phyloP scores from a whole-genome alignment of 257 asterid species.

The Solanum paucissectum region DNA sequence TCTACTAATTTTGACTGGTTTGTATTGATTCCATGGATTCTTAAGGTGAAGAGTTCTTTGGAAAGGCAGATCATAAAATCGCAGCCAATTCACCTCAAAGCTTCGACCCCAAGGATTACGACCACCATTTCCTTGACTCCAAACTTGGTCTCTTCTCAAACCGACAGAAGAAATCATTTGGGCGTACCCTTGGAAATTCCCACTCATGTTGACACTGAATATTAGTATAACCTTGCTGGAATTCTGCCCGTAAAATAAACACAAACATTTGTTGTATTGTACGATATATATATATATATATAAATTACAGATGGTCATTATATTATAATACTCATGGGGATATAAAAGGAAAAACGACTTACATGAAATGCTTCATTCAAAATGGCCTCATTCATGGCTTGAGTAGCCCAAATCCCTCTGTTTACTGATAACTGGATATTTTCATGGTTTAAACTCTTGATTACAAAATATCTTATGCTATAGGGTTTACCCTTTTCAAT shows the following conservation, averaged over 20 bases:
- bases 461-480: conserved; percentile 69
- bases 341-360: conserved; percentile 23
- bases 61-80: conserved; percentile 66
- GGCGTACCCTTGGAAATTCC: conserved; percentile 97
- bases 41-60: conserved; percentile 84
- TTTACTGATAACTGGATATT: conserved; percentile 65
- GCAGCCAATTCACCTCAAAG: conserved; percentile 81
- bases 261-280: background rate
- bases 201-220: conserved; percentile 96
- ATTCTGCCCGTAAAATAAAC: conserved; percentile 39
- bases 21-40: conserved; percentile 81
- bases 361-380: conserved; percentile 94
- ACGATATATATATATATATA: background rate
- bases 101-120: conserved; percentile 87
- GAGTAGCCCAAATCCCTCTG: conserved; percentile 97
- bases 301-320: background rate
- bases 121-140: conserved; percentile 77
- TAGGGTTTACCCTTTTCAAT: conserved; percentile 30
- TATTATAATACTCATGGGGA: background rate
- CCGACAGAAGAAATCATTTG: conserved; percentile 87
- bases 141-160: conserved; percentile 70
- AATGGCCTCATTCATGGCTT: conserved; percentile 93
- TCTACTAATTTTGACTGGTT: conserved; percentile 93
- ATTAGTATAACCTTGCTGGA: conserved; percentile 89
- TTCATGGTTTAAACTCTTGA: conserved; percentile 90